A percentile compares a stretch with the other conserved stretches of the same genome.
Conservation (phyloP, 345 rosid genomes). For the Corchorus olitorius region DNA sequence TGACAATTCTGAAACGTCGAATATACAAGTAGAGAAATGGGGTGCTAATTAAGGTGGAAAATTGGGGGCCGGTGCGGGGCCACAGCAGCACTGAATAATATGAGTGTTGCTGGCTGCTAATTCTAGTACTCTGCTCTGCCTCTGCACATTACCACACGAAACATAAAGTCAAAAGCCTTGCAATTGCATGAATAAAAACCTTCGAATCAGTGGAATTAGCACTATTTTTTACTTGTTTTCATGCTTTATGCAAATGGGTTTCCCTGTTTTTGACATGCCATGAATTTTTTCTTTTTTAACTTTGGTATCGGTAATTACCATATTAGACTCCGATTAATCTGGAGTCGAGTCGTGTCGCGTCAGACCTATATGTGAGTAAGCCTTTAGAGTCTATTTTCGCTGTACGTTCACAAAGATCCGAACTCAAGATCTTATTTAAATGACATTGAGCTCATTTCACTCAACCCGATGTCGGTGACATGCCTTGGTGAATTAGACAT, state of each 20-base stretch:
- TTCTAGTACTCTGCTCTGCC: not conserved
- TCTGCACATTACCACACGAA: not conserved
- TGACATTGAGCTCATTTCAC: not conserved
- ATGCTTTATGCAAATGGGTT: not conserved
- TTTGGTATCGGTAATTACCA: too few relatives aligned
- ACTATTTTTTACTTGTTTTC: not conserved
- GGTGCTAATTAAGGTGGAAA: not conserved
- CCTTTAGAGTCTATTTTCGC: too few relatives aligned
- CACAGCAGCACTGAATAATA: not conserved
- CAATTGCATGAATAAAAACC: not conserved
- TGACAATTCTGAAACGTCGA: not conserved
- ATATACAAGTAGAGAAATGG: not conserved
- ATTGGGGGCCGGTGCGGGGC: not conserved
- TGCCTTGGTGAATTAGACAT: too few relatives aligned
- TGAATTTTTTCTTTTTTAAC: too few relatives aligned
- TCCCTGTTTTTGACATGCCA: not conserved
- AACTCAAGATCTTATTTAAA: not conserved
- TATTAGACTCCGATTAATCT: too few relatives aligned
- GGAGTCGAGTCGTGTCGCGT: too few relatives aligned
- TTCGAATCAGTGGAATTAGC: not conserved
- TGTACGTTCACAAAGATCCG: too few relatives aligned
- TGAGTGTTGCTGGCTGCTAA: not conserved
- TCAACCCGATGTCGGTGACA: too few relatives aligned
- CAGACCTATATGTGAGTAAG: too few relatives aligned
- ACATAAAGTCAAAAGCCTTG: not conserved